Evolutionary conservation across 2,329 filamentous ascomycete genomes (phyloP), one percentile per base, ranked within the genome.

Genomic region (Sporothrix brasiliensis): DNA sequence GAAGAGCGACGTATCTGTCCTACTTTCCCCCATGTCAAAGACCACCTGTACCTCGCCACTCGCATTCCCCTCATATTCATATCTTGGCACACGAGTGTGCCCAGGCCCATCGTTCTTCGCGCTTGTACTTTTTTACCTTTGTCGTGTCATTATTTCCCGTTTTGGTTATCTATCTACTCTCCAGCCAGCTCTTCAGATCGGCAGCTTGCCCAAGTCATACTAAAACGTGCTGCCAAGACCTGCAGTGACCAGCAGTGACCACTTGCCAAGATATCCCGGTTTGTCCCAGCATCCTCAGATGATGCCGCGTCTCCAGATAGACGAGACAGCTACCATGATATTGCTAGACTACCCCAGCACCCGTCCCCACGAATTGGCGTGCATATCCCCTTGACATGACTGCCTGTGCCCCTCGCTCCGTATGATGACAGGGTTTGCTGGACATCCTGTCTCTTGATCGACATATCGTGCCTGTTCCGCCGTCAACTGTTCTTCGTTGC

Each of bases 41-140:
- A 47, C 39, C 58, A 47, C 21, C 39, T 47, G 11, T 21, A 34
- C 58, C 41, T 47, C 21, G 58, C 58, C 58, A 63, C 39, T 47
- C 39, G n/a, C 21, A 47, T 47, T 47, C 39, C 58, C 58, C 58
- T 63, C 58, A 63, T 21, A 47, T 63, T 63, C 21, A 27, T 19
- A 63, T 47, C 58, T 63, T 63, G 58, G 58, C 39, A 63, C 7
- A 2, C 21, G 27, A 13, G 21, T 21, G 39, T 39, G 39, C 58
- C 58, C 58, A 63, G 58, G 9, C 39, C 5, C n/a, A 14, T n/a
- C 39, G 39, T 11, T 3, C 24, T 27, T 27, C 19, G 16, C 10
- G 6, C 3, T 41, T 60, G 21, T 21, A 9, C 10, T 60, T 21
- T 61, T n/a, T 24, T 24, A 9, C 19, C 13, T 24, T 47, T 27